Evolutionary conservation across 768 basidiomycete species (phyloP).

Genomic region (Psilocybe azurescens): DNA sequence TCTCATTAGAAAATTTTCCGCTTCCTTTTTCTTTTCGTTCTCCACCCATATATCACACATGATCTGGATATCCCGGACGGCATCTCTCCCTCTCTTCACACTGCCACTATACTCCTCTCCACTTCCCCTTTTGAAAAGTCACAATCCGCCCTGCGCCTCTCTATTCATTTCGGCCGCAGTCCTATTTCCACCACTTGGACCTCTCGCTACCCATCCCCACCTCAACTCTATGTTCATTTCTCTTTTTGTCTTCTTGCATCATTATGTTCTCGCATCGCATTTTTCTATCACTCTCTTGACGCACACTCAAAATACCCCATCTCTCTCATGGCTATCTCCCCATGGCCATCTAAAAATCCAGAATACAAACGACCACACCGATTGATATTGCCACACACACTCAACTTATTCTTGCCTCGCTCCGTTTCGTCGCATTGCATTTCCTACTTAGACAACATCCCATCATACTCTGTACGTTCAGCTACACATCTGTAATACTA

Average conservation of each 20-base stretch:
- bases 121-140: slow-evolving; percentile 11
- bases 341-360: slow-evolving; percentile 10
- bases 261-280: slow-evolving; percentile 16
- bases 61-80: slow-evolving; percentile 22
- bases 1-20: not conserved
- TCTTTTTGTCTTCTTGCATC: slow-evolving; percentile 14
- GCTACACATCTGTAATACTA: slow-evolving; percentile 19
- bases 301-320: slow-evolving; percentile 10
- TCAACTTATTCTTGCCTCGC: slow-evolving; percentile 12
- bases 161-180: slow-evolving; percentile 6
- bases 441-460: slow-evolving; percentile 13
- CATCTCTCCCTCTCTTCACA: slow-evolving; percentile 13
- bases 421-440: slow-evolving; percentile 18
- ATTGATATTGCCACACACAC: not conserved
- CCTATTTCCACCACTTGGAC: slow-evolving; percentile 2
- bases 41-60: slow-evolving; percentile 16
- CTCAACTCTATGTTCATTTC: slow-evolving; percentile 12
- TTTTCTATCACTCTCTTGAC: slow-evolving; percentile 10
- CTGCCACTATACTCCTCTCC: slow-evolving; percentile 5
- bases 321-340: not conserved
- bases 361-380: not conserved
- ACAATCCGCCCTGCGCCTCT: slow-evolving; percentile 5
- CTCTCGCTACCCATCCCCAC: not conserved
- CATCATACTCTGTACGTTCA: slow-evolving; percentile 17
- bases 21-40: slow-evolving; percentile 3